Conservation (phyloP, 345 rosid species). For the Capsella bursapastoris region DNA sequence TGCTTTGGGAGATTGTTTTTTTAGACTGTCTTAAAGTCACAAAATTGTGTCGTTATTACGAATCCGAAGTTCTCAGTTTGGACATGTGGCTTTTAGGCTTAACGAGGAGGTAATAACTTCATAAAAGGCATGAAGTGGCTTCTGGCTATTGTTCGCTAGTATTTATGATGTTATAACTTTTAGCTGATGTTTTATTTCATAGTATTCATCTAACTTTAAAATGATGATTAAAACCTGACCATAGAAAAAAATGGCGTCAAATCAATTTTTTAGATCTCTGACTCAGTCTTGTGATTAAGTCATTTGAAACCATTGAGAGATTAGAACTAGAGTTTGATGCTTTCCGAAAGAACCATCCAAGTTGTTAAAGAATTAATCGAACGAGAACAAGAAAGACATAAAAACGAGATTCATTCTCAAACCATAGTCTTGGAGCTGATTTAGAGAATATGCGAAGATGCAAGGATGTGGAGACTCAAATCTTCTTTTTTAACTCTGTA, state of each 20-base stretch:
- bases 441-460: neutral
- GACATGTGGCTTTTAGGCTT: constrained; percentile 28
- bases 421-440: neutral
- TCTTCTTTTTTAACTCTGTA: neutral
- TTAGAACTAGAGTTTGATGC: neutral
- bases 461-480: neutral
- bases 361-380: constrained; percentile 5
- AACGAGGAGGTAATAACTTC: constrained; percentile 25
- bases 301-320: neutral
- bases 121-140: constrained; percentile 23
- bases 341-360: neutral
- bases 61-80: neutral
- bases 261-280: constrained; percentile 1
- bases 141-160: constrained; percentile 13
- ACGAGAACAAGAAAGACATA: neutral
- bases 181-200: constrained; percentile 5
- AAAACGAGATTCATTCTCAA: too few relatives aligned
- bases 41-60: constrained; percentile 18
- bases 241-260: neutral
- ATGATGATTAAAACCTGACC: neutral
- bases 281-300: neutral
- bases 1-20: neutral
- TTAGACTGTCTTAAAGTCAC: neutral
- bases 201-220: neutral
- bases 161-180: neutral